Evolutionary conservation across 2,329 filamentous ascomycete genomes (phyloP), one percentile per base, ranked within the genome.

Genomic region (Xylariaceae sp.): DNA sequence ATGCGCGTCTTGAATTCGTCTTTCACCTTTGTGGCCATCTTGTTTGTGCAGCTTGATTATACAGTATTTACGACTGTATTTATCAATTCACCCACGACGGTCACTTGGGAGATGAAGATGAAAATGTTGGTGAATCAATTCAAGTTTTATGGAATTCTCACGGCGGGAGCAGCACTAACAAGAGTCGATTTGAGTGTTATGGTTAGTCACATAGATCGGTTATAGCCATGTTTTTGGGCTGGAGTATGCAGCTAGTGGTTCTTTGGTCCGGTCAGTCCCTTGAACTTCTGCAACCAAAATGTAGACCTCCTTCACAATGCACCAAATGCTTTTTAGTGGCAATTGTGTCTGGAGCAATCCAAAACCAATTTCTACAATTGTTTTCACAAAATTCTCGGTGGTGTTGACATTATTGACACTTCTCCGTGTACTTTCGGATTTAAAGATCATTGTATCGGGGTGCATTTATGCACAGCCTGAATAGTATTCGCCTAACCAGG

Each of bases 1-100:
- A 69, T 64, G 56, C 71, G 69, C n/a, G 69, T 64, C 62, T 73
- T 73, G 51, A 67, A 71, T 44, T 69, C 66, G 63, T 67, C 65
- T 55, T 52, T 65, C 63, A 66, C 66, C 41, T 35, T 65, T 41
- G 34, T 61, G 37, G 18, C 53, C 58, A 54, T 30, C 66, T 58
- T 37, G 48, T 37, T 49, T 51, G 51, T 51, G 53, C 62, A 13
- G 63, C 44, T 13, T 30, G 18, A 35, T 39, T 34, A 13, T 54
- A 30, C 3, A 30, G 23, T 34, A 9, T 7, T 9, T n/a, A 7
- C 34, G 23, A 39, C 15, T 23, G 45, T 23, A 9, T n/a, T 55
- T 54, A 59, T 50, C 2, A 39, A 11, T 13, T 47, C 44, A 8
- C 39, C 7, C 45, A 18, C 2, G 15, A 51, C 4, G 13, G 1